These are phyloP conservation scores for Ganoderma lucidum DNA, from an alignment of 1,284 basidiomycete genomes.

Conservation along the genomic window DNA sequence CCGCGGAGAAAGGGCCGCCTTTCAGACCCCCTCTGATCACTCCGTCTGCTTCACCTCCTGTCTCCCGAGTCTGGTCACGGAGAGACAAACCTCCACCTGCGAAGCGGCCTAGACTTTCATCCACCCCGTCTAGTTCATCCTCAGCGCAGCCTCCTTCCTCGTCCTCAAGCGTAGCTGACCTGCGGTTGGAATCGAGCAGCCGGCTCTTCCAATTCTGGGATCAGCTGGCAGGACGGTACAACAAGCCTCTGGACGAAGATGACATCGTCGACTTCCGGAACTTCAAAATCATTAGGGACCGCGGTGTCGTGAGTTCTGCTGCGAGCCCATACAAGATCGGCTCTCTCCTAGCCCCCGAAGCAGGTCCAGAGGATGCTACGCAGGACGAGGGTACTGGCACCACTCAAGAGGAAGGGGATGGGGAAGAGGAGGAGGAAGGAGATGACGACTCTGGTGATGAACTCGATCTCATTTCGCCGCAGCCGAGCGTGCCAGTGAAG, in stretches of 20 bases:
- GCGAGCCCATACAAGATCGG: slow-evolving; percentile 55
- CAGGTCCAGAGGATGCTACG: slow-evolving; percentile 41
- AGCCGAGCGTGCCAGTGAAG: slow-evolving; percentile 11
- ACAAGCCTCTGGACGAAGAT: slow-evolving; percentile 72
- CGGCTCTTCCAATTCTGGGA: slow-evolving; percentile 71
- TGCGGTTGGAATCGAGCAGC: slow-evolving; percentile 33
- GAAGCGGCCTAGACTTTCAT: slow-evolving; percentile 48
- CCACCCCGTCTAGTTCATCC: slow-evolving; percentile 39
- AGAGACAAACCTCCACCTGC: slow-evolving; percentile 44
- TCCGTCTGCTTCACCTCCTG: slow-evolving; percentile 45
- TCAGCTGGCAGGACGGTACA: slow-evolving; percentile 70
- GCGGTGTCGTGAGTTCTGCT: slow-evolving; percentile 64
- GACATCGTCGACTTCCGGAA: slow-evolving; percentile 76
- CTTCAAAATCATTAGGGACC: slow-evolving; percentile 66
- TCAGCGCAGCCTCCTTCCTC: slow-evolving; percentile 37
- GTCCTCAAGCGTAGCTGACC: slow-evolving; percentile 12
- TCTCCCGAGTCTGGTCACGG: slow-evolving; percentile 31
- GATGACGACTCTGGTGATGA: slow-evolving; percentile 31
- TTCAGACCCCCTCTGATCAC: slow-evolving; percentile 38
- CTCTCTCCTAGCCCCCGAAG: slow-evolving; percentile 45
- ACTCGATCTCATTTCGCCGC: slow-evolving; percentile 23
- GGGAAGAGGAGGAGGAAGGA: slow-evolving; percentile 35
- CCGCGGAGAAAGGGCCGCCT: slow-evolving; percentile 13
- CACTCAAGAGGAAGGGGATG: slow-evolving; percentile 43
- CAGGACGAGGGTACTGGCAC: slow-evolving; percentile 51